Conservation (phyloP, 257 asterid genomes). For the Scutellaria barbata region DNA sequence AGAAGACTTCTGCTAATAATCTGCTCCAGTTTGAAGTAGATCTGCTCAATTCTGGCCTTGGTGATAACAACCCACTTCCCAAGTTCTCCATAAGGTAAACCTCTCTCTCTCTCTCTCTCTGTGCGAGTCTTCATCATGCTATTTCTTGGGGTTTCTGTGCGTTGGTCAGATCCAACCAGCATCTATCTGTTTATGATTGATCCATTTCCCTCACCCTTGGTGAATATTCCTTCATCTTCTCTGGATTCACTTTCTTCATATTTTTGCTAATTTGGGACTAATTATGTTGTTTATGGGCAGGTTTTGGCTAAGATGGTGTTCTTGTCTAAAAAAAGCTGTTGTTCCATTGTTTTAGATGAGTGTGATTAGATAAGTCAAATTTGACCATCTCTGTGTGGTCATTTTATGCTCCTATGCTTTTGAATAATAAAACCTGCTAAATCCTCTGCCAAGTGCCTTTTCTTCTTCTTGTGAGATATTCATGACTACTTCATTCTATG, state of each 20-base stretch:
- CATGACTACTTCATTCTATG: background rate
- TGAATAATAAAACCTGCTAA: constrained; percentile 20
- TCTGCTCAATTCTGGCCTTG: constrained; percentile 69
- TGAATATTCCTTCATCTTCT: constrained; percentile 8
- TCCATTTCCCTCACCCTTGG: constrained; percentile 17
- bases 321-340: constrained; percentile 32
- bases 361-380: constrained; percentile 29
- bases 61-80: constrained; percentile 58
- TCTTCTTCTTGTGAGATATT: constrained; percentile 11
- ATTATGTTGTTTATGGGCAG: constrained; percentile 36
- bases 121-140: constrained; percentile 26
- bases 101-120: constrained; percentile 5
- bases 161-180: constrained; percentile 46
- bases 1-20: constrained; percentile 51
- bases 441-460: constrained; percentile 36
- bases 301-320: constrained; percentile 36
- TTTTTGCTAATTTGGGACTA: constrained; percentile 35
- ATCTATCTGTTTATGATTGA: constrained; percentile 33
- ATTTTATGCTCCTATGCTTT: constrained; percentile 51
- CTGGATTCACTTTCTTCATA: constrained; percentile 16
- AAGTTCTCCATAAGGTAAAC: constrained; percentile 87
- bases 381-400: constrained; percentile 40
- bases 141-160: constrained; percentile 35
- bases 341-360: constrained; percentile 27
- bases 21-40: constrained; percentile 54